These are phyloP conservation scores for Cyclotella cryptica DNA, from an alignment of 108 stramenopile genomes.

Conservation along the genomic window DNA sequence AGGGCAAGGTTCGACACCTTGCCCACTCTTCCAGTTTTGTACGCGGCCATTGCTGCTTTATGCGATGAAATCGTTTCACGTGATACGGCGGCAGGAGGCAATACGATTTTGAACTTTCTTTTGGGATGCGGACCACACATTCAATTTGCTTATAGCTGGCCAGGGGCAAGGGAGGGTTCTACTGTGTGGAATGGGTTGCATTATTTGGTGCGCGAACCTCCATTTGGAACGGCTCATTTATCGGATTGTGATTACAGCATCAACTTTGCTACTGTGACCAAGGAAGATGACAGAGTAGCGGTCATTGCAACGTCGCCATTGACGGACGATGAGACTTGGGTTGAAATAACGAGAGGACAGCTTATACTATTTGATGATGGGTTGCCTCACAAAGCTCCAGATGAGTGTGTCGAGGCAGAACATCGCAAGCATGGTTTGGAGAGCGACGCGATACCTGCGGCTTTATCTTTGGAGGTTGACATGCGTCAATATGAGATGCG, in stretches of 20 bases:
- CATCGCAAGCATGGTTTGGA: slow-evolving; percentile 63
- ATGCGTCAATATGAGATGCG: slow-evolving; percentile 29
- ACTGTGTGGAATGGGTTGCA: slow-evolving; percentile 87
- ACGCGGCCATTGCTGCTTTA: slow-evolving; percentile 59
- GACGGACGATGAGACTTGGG: slow-evolving; percentile 78
- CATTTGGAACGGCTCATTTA: slow-evolving; percentile 50
- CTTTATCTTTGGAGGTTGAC: slow-evolving; percentile 22
- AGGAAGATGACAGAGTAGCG: slow-evolving; percentile 70
- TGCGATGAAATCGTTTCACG: slow-evolving; percentile 66
- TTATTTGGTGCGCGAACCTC: slow-evolving; percentile 75
- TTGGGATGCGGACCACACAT: slow-evolving; percentile 69
- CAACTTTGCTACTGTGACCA: slow-evolving; percentile 66
- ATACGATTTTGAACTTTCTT: slow-evolving; percentile 86
- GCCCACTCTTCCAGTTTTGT: slow-evolving; percentile 75
- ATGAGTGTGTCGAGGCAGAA: slow-evolving; percentile 61
- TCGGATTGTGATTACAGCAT: slow-evolving; percentile 66
- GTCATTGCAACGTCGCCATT: slow-evolving; percentile 87
- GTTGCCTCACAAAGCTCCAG: slow-evolving; percentile 50
- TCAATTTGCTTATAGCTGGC: slow-evolving; percentile 80
- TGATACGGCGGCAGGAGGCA: slow-evolving; percentile 37
- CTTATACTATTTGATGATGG: slow-evolving; percentile 80
- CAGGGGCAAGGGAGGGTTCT: slow-evolving; percentile 75
- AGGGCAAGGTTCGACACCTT: slow-evolving; percentile 66
- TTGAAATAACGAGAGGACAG: slow-evolving; percentile 69
- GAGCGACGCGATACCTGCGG: slow-evolving; percentile 24